phyloP scores from a whole-genome alignment of 139 green algal genomes.

The Bryopsis sp. region DNA sequence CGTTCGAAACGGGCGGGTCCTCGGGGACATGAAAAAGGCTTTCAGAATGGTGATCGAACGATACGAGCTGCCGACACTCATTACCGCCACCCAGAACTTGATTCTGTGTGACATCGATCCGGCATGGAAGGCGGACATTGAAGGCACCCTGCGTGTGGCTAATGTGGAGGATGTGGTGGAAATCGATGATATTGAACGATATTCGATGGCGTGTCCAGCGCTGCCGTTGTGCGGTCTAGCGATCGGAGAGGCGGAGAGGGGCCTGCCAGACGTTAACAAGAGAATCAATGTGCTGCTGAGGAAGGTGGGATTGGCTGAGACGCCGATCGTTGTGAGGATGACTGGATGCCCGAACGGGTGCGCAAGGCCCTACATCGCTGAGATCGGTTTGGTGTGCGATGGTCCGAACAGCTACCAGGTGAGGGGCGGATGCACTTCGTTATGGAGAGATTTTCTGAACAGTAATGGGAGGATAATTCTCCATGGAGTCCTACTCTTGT shows the following conservation, averaged over 20 bases:
- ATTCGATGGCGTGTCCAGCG: constrained; percentile 95
- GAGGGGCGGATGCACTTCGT: too few relatives aligned
- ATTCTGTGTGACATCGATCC: constrained; percentile 87
- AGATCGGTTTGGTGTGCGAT: constrained; percentile 97
- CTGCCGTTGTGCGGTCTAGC: constrained; percentile 95
- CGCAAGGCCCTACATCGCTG: constrained; percentile 95
- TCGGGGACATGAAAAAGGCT: constrained; percentile 79
- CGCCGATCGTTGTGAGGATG: constrained; percentile 86
- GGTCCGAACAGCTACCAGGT: constrained; percentile 95
- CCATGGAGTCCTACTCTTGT: too few relatives aligned
- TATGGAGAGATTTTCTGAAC: too few relatives aligned
- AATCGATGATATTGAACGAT: constrained; percentile 66
- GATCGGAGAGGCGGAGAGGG: constrained; percentile 91
- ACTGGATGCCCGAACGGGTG: constrained; percentile 99
- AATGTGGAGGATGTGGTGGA: constrained; percentile 47
- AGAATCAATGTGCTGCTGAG: constrained; percentile 58
- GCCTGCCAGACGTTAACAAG: constrained; percentile 80
- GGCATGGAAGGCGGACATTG: constrained; percentile 73
- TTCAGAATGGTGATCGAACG: constrained; percentile 74
- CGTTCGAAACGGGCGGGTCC: constrained; percentile 82
- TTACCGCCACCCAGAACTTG: constrained; percentile 82
- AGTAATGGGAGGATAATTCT: too few relatives aligned
- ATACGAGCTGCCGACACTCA: constrained; percentile 59
- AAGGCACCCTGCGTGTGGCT: constrained; percentile 42
- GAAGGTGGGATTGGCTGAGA: constrained; percentile 53